Base-by-base conservation (phyloP, 148 eudicot genomes). In the Amaranthus hypochondriacus region DNA sequence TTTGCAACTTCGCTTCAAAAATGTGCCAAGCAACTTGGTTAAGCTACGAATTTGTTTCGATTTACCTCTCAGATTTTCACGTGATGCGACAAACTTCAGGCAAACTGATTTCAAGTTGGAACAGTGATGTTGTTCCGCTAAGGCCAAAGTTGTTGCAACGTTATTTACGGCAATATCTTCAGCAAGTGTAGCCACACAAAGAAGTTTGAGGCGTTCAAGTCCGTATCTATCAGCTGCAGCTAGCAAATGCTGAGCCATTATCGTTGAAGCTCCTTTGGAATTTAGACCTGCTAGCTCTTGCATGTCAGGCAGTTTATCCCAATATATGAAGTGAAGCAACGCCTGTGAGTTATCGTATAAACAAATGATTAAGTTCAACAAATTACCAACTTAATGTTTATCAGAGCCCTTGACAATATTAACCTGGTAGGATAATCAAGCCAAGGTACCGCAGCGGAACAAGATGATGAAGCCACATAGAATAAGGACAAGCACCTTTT, bases 81-180 rank as follows among this genome's bases (percentile, higher is more conserved):
- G 96, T 82, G 79, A 77, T 28, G 97, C 96, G 54, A 92, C 89
- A 79, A 92, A 92, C 68, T 87, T 88, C 48, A 95, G 90, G 82
- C 97, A 95, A 42, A 86, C 93, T 66, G 92, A 85, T 83, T 95
- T 95, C 75, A 95, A 71, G 69, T 85, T 96, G 79, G 82, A 78
- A 85, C 97, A 95, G 59, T 88, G 96, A 80, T 95, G 98, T 66
- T 95, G 98, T 74, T 95, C 98, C 5, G 98, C 98, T 84, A 95
- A 81, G 52, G 98, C 96, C 67, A 95, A 78, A 49, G 98, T 95
- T 48, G 98, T 90, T 57, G 97, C 96, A 50, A 88, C 98, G 13
- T 92, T 92, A 74, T 92, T 88, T 73, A 95, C 89, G 56, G 96
- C 93, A 69, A 95, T 86, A 79, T 90, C 89, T 56, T 92, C 92